Evolutionary conservation across 2,329 filamentous ascomycete genomes (phyloP).

Genomic region (Hirsutella rhossiliensis): DNA sequence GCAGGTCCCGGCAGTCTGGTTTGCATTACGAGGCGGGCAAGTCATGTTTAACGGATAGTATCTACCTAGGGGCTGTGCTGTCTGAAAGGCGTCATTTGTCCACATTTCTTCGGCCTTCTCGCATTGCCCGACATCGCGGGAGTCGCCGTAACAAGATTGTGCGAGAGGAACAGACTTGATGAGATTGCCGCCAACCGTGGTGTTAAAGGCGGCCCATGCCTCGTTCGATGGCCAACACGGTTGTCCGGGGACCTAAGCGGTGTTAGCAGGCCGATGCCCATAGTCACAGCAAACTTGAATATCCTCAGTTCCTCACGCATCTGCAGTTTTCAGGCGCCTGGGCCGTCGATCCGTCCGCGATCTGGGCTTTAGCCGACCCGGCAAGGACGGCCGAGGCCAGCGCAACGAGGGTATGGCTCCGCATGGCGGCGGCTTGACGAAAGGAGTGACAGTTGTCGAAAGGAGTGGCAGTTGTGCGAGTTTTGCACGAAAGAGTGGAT

Average conservation of each 20-base stretch:
- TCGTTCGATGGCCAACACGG: slow-evolving; percentile 9
- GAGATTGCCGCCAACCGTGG: slow-evolving; percentile 8
- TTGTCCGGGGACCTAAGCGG: slow-evolving; percentile 8
- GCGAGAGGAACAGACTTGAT: slow-evolving; percentile 12
- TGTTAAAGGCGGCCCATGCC: slow-evolving; percentile 8
- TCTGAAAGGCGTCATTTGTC: slow-evolving; percentile 14
- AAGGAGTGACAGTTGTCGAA: too few relatives aligned
- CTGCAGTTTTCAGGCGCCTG: too few relatives aligned
- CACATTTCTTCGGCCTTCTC: slow-evolving; percentile 11
- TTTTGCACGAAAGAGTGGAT: too few relatives aligned
- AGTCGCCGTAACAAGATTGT: slow-evolving; percentile 12
- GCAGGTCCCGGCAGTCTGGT: slow-evolving; percentile 7
- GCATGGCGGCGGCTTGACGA: too few relatives aligned
- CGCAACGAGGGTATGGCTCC: too few relatives aligned
- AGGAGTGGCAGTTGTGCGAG: too few relatives aligned
- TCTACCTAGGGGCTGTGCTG: slow-evolving; percentile 12
- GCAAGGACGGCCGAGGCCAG: too few relatives aligned
- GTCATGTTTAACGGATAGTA: slow-evolving; percentile 16
- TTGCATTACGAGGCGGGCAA: slow-evolving; percentile 13
- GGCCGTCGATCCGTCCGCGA: too few relatives aligned
- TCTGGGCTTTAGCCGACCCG: too few relatives aligned
- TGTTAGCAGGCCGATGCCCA: not conserved
- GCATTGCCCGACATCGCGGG: slow-evolving; percentile 8
- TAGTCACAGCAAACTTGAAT: too few relatives aligned
- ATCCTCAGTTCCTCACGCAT: too few relatives aligned